Evolutionary conservation across 495 filamentous ascomycete species (phyloP).

Genomic region (Lasiosphaeria hispida): DNA sequence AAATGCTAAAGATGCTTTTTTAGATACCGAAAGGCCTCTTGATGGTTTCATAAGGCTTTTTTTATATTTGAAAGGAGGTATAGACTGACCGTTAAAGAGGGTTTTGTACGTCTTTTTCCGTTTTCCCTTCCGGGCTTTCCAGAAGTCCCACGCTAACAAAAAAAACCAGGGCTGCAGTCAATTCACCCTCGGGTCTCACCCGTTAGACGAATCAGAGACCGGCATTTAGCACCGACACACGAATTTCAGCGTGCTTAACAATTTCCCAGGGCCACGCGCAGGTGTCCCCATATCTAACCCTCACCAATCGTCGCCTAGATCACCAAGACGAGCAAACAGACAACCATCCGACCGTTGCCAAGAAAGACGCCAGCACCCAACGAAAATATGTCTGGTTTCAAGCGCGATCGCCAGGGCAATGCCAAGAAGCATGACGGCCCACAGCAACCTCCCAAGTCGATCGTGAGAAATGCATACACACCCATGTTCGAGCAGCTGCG

Average conservation of each 20-base stretch:
- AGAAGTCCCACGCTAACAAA: too few relatives aligned
- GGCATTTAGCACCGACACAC: too few relatives aligned
- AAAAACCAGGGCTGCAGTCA: too few relatives aligned
- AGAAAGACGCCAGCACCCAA: neutral
- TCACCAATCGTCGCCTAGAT: slow-evolving; percentile 3
- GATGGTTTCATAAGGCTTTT: too few relatives aligned
- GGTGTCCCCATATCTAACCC: slow-evolving; percentile 16
- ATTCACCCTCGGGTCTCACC: too few relatives aligned
- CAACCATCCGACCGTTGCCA: neutral
- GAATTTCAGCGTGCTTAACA: neutral
- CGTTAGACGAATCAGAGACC: too few relatives aligned
- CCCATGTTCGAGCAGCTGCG: slow-evolving; percentile 84
- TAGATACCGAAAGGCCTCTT: too few relatives aligned
- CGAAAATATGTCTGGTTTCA: slow-evolving; percentile 45
- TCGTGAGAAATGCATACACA: slow-evolving; percentile 52
- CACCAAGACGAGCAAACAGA: slow-evolving; percentile 8
- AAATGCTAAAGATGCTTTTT: too few relatives aligned
- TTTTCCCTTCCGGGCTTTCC: too few relatives aligned
- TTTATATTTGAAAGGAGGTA: too few relatives aligned
- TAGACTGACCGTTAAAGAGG: too few relatives aligned
- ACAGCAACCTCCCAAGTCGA: slow-evolving; percentile 29
- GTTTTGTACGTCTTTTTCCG: too few relatives aligned
- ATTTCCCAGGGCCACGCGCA: slow-evolving; percentile 1
- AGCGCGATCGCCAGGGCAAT: slow-evolving; percentile 61
- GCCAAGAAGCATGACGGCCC: slow-evolving; percentile 36